Evolutionary conservation across 768 basidiomycete genomes (phyloP).

Genomic region (Lactarius quietus): DNA sequence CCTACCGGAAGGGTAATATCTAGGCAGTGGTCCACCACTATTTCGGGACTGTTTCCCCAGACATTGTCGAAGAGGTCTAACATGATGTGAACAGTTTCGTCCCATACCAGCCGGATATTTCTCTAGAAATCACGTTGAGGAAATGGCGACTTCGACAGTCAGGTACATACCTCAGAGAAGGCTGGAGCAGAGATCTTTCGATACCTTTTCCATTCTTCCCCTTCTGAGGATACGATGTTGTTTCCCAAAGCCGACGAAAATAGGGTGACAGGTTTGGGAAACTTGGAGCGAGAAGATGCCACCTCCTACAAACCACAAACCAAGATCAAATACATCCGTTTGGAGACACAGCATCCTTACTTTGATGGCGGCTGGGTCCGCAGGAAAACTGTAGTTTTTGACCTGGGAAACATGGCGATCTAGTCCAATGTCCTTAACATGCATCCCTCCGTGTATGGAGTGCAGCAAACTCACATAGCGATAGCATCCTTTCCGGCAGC

Average conservation of each 20-base stretch:
- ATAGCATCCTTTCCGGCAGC: conserved; percentile 15
- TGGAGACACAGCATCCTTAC: background rate
- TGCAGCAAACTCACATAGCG: background rate
- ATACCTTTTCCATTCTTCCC: conserved; percentile 62
- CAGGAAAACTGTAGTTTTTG: background rate
- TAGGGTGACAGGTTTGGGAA: conserved; percentile 51
- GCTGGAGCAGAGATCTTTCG: conserved; percentile 61
- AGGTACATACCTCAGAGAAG: conserved; percentile 50
- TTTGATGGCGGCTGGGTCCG: conserved; percentile 21
- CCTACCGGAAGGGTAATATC: conserved; percentile 54
- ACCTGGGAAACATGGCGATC: conserved; percentile 9
- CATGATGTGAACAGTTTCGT: conserved; percentile 35
- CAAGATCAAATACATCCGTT: background rate
- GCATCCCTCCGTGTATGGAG: too few relatives aligned
- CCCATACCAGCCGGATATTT: conserved; percentile 41
- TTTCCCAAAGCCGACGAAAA: conserved; percentile 55
- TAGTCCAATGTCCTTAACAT: background rate
- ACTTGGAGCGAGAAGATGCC: conserved; percentile 44
- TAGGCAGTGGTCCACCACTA: conserved; percentile 45
- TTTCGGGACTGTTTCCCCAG: conserved; percentile 42
- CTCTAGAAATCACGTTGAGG: conserved; percentile 23
- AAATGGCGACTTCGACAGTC: background rate
- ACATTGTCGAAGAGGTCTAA: conserved; percentile 37
- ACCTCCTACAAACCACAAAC: conserved; percentile 43
- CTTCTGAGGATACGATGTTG: conserved; percentile 64